Conservation (phyloP, 352 stramenopile genomes). For the Globisporangium perplexum region DNA sequence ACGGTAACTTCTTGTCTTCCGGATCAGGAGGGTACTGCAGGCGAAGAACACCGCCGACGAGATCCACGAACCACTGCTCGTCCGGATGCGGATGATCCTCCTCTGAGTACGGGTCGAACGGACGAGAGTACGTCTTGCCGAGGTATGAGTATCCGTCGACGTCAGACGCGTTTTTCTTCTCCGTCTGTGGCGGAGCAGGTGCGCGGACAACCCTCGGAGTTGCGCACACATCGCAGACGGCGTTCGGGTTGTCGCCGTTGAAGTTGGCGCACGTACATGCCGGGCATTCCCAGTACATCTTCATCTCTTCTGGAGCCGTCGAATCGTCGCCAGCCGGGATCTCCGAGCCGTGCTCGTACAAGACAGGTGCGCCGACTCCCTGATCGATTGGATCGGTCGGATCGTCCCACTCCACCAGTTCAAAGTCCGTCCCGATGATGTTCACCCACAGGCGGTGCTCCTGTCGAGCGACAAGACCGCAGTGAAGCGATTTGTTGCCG, state of each 20-base stretch:
- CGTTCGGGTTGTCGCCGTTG: slow-evolving; percentile 76
- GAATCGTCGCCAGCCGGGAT: slow-evolving; percentile 7
- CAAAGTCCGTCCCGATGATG: slow-evolving; percentile 82
- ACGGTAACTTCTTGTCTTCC: slow-evolving; percentile 79
- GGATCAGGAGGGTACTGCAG: slow-evolving; percentile 69
- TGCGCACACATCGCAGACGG: slow-evolving; percentile 73
- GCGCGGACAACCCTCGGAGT: slow-evolving; percentile 32
- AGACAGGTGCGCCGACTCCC: slow-evolving; percentile 61
- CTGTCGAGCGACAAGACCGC: slow-evolving; percentile 78
- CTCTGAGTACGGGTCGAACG: slow-evolving; percentile 79
- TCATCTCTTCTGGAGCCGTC: slow-evolving; percentile 37
- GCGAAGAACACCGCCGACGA: slow-evolving; percentile 53
- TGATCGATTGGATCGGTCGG: slow-evolving; percentile 69
- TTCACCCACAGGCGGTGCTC: slow-evolving; percentile 87
- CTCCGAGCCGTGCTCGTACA: slow-evolving; percentile 26
- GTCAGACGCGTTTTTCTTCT: slow-evolving; percentile 19
- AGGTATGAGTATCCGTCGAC: slow-evolving; percentile 57
- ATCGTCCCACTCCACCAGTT: slow-evolving; percentile 88
- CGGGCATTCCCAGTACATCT: slow-evolving; percentile 87
- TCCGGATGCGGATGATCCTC: slow-evolving; percentile 56
- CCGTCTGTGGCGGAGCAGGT: slow-evolving; percentile 14
- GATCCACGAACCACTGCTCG: slow-evolving; percentile 70
- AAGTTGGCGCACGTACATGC: slow-evolving; percentile 85
- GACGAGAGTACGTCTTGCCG: slow-evolving; percentile 49
- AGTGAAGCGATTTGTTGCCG: slow-evolving; percentile 82